Evolutionary conservation across 2,329 filamentous ascomycete species (phyloP), one percentile per base, ranked within the genome.

Genomic region (Hymenoscyphus infarciens): DNA sequence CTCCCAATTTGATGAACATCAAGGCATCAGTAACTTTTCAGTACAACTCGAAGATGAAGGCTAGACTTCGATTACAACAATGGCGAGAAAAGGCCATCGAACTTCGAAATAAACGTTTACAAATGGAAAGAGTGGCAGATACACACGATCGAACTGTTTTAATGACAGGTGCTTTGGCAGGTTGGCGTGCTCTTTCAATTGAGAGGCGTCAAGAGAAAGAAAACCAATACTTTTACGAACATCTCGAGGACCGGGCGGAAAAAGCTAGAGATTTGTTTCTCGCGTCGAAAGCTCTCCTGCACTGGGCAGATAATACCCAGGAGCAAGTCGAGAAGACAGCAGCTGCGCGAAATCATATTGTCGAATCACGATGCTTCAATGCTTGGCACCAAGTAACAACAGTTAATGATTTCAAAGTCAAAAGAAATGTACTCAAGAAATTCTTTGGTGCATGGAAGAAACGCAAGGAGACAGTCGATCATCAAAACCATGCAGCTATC

Each of bases 291-390:
- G 82, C 84, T 2, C 86, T 91, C 62, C 83, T 80, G 1, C 85
- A 89, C 66, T 96, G 91, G 91, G 83, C 83, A 11, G 82, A 83
- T 61, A 79, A 82, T 58, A 82, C 89, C 11, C 82, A 81, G 5
- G 85, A 90, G 15, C 85, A 91, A 70, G 79, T 86, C 16, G 82
- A 86, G 65, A 83, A 85, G 49, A 91, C 89, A 3, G 84, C 83
- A 4, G 80, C 86, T 52, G 91, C 90, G 22, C 82, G 89, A 65
- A 81, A 85, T 65, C 89, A 91, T 72, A 85, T 93, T 64, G 77
- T 95, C 60, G 81, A 87, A 61, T 85, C 83, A 13, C 83, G 84
- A 61, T 87, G 87, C 64, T 91, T 91, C 74, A 84, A 83, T 63
- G 85, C 85, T 7, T 92, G 89, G 89, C 81, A 83, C 29, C 81